Conservation (phyloP, 2,329 filamentous ascomycete species). For the Aspergillus pseudoglaucus region DNA sequence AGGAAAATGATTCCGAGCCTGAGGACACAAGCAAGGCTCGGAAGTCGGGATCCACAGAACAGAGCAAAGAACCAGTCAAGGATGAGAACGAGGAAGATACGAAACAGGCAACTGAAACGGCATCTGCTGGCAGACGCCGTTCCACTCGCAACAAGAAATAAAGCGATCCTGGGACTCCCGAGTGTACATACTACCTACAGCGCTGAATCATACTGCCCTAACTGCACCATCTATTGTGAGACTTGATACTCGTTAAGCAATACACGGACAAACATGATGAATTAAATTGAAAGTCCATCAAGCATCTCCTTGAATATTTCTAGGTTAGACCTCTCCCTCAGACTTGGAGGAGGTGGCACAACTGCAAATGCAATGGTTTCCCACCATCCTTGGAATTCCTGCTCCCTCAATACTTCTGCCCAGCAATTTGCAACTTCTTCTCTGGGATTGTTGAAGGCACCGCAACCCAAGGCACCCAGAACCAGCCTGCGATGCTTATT, state of each 20-base stretch:
- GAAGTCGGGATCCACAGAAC: slow-evolving; percentile 17
- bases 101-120: slow-evolving; percentile 2
- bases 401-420: slow-evolving; percentile 53
- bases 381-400: slow-evolving; percentile 61
- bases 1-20: slow-evolving; percentile 21
- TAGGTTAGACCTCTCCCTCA: slow-evolving; percentile 23
- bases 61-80: slow-evolving; percentile 17
- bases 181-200: too few species aligned
- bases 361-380: slow-evolving; percentile 60
- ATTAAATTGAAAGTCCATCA: slow-evolving; percentile 23
- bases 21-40: slow-evolving; percentile 17
- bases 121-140: slow-evolving; percentile 19
- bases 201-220: not conserved
- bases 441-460: slow-evolving; percentile 58
- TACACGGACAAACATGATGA: too few species aligned
- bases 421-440: slow-evolving; percentile 58
- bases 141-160: slow-evolving; percentile 24
- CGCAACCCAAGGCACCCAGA: slow-evolving; percentile 64
- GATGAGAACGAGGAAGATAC: slow-evolving; percentile 15
- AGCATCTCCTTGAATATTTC: slow-evolving; percentile 24
- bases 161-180: not conserved
- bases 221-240: not conserved
- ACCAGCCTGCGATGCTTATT: slow-evolving; percentile 55
- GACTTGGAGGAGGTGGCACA: slow-evolving; percentile 12
- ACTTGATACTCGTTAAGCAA: not conserved